Evolutionary conservation across 2,329 filamentous ascomycete species (phyloP).

Genomic region (Aspergillus sergii): DNA sequence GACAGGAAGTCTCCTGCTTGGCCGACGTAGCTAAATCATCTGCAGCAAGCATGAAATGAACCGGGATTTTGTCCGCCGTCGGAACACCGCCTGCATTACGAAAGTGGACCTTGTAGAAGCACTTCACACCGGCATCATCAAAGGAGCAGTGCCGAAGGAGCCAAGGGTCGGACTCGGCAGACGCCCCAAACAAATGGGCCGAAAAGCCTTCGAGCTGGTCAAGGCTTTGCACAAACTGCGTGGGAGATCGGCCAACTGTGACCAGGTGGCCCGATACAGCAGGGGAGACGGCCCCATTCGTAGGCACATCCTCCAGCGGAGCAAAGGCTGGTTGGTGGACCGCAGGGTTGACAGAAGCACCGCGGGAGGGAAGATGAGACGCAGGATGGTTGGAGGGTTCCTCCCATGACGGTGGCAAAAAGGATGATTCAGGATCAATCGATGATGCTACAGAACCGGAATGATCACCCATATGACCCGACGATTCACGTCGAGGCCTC

Average conservation of each 20-base stretch:
- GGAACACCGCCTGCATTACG: slow-evolving; percentile 44
- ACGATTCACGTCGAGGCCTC: slow-evolving; percentile 18
- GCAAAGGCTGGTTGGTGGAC: slow-evolving; percentile 2
- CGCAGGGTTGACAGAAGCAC: slow-evolving; percentile 2
- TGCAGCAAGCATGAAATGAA: slow-evolving; percentile 33
- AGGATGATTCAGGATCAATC: slow-evolving; percentile 8
- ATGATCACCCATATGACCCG: slow-evolving; percentile 12
- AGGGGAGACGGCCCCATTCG: slow-evolving; percentile 16
- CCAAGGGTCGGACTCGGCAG: slow-evolving; percentile 40
- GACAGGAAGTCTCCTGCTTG: slow-evolving; percentile 24
- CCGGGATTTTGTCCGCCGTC: slow-evolving; percentile 35
- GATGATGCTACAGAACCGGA: slow-evolving; percentile 11
- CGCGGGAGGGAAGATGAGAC: slow-evolving; percentile 2
- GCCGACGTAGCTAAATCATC: slow-evolving; percentile 22
- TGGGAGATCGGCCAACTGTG: slow-evolving; percentile 20
- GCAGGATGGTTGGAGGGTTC: background rate
- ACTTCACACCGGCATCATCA: slow-evolving; percentile 39
- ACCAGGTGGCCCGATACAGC: slow-evolving; percentile 20
- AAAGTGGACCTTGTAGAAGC: slow-evolving; percentile 39
- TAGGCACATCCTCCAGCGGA: slow-evolving; percentile 17
- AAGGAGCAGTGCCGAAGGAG: slow-evolving; percentile 40
- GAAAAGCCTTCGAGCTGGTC: slow-evolving; percentile 33
- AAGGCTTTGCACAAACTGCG: slow-evolving; percentile 32
- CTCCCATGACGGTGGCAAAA: slow-evolving; percentile 10
- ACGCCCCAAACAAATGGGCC: slow-evolving; percentile 23